Evolutionary conservation across 306 rosid genomes (phyloP).

Genomic region (Sophora flavescens): DNA sequence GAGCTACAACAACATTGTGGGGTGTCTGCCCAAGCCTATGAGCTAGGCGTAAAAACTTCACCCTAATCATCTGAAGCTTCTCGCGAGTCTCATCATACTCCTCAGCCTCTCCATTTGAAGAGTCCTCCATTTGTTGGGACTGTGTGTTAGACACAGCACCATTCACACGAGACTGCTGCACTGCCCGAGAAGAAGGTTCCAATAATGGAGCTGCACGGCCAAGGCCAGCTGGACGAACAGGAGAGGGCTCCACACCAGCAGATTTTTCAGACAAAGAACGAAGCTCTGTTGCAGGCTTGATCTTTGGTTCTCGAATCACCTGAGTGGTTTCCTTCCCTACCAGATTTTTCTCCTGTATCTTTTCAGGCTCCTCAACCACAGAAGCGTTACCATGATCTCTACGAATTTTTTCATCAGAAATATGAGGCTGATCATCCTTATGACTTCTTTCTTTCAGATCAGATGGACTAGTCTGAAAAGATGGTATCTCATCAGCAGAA

Average conservation of each 20-base stretch:
- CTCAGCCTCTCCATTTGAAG: slow-evolving; percentile 74
- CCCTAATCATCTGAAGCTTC: slow-evolving; percentile 96
- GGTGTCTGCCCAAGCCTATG: slow-evolving; percentile 99
- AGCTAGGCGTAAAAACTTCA: slow-evolving; percentile 89
- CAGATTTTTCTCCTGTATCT: slow-evolving; percentile 51
- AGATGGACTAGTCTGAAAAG: slow-evolving; percentile 44
- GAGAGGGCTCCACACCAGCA: slow-evolving; percentile 54
- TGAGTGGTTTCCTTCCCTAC: slow-evolving; percentile 52
- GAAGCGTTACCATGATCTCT: slow-evolving; percentile 42
- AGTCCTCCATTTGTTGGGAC: slow-evolving; percentile 81
- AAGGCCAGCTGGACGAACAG: slow-evolving; percentile 89
- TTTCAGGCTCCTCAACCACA: slow-evolving; percentile 52
- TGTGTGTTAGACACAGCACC: slow-evolving; percentile 67
- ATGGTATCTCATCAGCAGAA: slow-evolving; percentile 41
- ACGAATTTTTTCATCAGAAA: slow-evolving; percentile 48
- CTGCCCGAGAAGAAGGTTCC: slow-evolving; percentile 78
- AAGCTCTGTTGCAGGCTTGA: slow-evolving; percentile 48
- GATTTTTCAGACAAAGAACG: slow-evolving; percentile 62
- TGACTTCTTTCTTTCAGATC: slow-evolving; percentile 43
- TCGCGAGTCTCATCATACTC: slow-evolving; percentile 97
- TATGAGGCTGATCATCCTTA: slow-evolving; percentile 44
- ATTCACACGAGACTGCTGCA: slow-evolving; percentile 81
- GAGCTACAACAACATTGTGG: slow-evolving; percentile 99
- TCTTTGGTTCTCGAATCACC: slow-evolving; percentile 45
- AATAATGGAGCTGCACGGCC: slow-evolving; percentile 86